A percentile compares a stretch with the other conserved stretches of the same genome.
phyloP scores from a whole-genome alignment of 1,284 basidiomycete species.

The Takashimella koratensis region DNA sequence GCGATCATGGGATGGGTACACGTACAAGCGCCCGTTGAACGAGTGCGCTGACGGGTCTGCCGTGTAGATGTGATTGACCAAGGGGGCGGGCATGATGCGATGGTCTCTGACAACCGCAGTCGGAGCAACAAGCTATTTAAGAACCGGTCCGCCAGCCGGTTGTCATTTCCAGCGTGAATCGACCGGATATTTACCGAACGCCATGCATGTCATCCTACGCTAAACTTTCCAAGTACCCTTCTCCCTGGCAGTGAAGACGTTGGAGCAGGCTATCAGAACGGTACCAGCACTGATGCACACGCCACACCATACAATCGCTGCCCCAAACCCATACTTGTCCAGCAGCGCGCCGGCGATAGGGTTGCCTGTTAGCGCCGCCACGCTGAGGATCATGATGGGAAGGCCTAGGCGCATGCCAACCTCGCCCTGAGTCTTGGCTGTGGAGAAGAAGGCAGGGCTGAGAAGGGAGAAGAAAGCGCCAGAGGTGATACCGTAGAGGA shows the following conservation, averaged over 20 bases:
- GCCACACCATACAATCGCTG: no score
- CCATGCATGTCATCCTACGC: neutral
- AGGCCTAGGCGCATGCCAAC: conserved; percentile 45
- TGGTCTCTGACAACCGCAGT: no score
- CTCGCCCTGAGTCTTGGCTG: conserved; percentile 43
- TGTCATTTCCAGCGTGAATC: neutral
- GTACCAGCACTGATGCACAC: no score
- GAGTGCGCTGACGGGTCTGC: conserved; percentile 43
- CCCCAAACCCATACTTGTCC: no score
- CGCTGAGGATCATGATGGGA: conserved; percentile 30
- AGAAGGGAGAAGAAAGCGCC: conserved; percentile 44
- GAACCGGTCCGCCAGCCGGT: neutral
- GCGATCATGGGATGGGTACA: conserved; percentile 39
- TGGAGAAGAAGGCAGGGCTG: conserved; percentile 34
- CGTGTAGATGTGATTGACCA: conserved; percentile 36
- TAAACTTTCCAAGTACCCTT: neutral
- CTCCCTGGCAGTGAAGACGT: neutral
- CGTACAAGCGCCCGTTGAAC: conserved; percentile 34
- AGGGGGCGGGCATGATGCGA: conserved; percentile 18
- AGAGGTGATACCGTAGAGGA: conserved; percentile 34
- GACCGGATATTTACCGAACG: neutral
- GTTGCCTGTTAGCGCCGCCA: conserved; percentile 36
- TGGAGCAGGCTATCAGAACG: no score
- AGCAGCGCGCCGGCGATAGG: no score
- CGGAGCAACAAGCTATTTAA: neutral